A percentile compares a stretch with the other conserved stretches of the same genome.
Conservation (phyloP, 2,329 filamentous ascomycete species). For the Cordyceps militaris region DNA sequence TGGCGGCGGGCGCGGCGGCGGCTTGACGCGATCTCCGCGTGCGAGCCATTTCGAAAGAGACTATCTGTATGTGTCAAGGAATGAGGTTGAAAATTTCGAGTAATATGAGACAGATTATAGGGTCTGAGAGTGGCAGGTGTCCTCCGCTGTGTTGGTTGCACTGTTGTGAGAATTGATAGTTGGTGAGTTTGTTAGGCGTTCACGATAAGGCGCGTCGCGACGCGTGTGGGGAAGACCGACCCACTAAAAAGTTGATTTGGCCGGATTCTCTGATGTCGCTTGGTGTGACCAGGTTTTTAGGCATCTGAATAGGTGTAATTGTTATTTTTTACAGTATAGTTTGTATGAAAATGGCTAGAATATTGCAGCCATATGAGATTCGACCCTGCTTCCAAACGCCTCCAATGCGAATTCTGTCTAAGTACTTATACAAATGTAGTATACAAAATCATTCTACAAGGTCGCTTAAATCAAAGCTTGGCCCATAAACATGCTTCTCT, state of each 20-base stretch:
- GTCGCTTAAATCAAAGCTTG: constrained; percentile 60
- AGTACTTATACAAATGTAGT: not conserved
- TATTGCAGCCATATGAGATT: not conserved
- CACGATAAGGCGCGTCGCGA: constrained; percentile 8
- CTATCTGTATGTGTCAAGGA: not conserved
- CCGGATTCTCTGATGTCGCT: not conserved
- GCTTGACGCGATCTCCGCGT: constrained; percentile 26
- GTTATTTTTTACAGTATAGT: not conserved
- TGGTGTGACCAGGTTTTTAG: not conserved
- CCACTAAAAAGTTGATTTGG: constrained; percentile 10
- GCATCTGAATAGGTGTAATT: not conserved
- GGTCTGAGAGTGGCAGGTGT: not conserved
- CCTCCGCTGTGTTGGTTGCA: not conserved
- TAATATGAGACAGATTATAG: not conserved
- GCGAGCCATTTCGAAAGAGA: constrained; percentile 20
- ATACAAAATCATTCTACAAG: constrained; percentile 5
- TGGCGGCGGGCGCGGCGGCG: constrained; percentile 16
- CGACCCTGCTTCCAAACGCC: not conserved
- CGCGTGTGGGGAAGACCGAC: not conserved
- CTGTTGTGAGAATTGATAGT: not conserved
- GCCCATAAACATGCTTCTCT: constrained; percentile 79
- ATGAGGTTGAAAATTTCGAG: not conserved
- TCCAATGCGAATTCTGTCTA: not conserved
- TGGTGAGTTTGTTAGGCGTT: not conserved
- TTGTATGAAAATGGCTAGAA: not conserved